phyloP scores from a whole-genome alignment of 1,284 basidiomycete species.

The Mycena sp. region DNA sequence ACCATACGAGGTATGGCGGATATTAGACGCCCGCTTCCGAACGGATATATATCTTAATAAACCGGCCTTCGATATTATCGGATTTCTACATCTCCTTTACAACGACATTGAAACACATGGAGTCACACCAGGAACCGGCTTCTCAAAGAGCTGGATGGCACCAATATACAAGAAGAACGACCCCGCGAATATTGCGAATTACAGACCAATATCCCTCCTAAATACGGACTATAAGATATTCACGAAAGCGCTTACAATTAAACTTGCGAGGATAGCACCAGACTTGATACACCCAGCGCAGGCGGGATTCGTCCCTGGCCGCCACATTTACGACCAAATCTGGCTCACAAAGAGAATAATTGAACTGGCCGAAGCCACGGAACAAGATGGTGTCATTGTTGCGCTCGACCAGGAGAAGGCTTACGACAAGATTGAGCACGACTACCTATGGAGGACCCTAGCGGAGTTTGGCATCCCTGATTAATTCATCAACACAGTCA shows the following conservation, averaged over 20 bases:
- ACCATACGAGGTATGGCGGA: conserved; percentile 19
- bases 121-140: background rate
- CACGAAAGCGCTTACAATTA: conserved; percentile 21
- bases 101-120: conserved; percentile 21
- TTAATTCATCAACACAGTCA: conserved; percentile 23
- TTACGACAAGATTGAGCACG: too few relatives aligned
- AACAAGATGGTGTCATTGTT: conserved; percentile 33
- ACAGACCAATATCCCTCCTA: conserved; percentile 22
- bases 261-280: conserved; percentile 13
- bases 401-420: too few relatives aligned
- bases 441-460: conserved; percentile 20
- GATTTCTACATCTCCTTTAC: background rate
- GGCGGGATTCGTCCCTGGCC: conserved; percentile 33
- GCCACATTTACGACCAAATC: conserved; percentile 33
- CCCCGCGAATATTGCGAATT: conserved; percentile 17
- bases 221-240: conserved; percentile 29
- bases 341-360: conserved; percentile 29
- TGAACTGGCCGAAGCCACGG: conserved; percentile 31
- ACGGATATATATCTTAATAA: background rate
- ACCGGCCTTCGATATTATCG: background rate
- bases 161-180: conserved; percentile 21
- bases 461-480: conserved; percentile 18
- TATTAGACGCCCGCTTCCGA: background rate
- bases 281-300: conserved; percentile 28
- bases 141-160: conserved; percentile 12